A percentile compares a stretch with the other conserved stretches of the same genome.
phyloP scores from a whole-genome alignment of 768 basidiomycete genomes.

The Chalciporus pseudorubinellus region DNA sequence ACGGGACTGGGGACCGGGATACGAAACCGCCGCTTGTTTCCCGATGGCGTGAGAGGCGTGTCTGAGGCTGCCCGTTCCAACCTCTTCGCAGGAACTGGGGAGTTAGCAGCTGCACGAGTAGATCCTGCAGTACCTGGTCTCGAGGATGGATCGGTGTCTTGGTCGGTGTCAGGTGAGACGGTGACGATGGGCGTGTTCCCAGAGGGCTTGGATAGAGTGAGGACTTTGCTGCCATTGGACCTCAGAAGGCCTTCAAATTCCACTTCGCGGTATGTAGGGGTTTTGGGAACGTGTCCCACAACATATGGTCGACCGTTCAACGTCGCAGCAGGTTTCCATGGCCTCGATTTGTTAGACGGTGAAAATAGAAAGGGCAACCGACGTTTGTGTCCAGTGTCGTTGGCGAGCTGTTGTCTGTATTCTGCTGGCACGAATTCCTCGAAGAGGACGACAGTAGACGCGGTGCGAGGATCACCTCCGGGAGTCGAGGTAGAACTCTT shows the following conservation, averaged over 20 bases:
- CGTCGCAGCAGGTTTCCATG: conserved; percentile 82
- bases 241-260: conserved; percentile 79
- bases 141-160: conserved; percentile 28
- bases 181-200: conserved; percentile 17
- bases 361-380: conserved; percentile 71
- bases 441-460: conserved; percentile 73
- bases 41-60: conserved; percentile 25
- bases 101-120: background rate
- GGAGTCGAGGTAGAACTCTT: conserved; percentile 13
- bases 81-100: conserved; percentile 20
- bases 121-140: conserved; percentile 25
- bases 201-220: conserved; percentile 28
- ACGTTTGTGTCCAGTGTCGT: conserved; percentile 51
- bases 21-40: conserved; percentile 53
- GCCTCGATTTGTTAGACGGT: conserved; percentile 42
- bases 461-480: conserved; percentile 64
- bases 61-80: conserved; percentile 30
- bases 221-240: conserved; percentile 46
- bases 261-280: conserved; percentile 57
- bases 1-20: conserved; percentile 58
- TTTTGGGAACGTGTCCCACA: conserved; percentile 52
- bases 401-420: conserved; percentile 71
- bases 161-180: conserved; percentile 28
- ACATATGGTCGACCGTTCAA: conserved; percentile 78
- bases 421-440: conserved; percentile 94